Base-by-base conservation (phyloP, 306 rosid genomes). In the Castanea crenata region DNA sequence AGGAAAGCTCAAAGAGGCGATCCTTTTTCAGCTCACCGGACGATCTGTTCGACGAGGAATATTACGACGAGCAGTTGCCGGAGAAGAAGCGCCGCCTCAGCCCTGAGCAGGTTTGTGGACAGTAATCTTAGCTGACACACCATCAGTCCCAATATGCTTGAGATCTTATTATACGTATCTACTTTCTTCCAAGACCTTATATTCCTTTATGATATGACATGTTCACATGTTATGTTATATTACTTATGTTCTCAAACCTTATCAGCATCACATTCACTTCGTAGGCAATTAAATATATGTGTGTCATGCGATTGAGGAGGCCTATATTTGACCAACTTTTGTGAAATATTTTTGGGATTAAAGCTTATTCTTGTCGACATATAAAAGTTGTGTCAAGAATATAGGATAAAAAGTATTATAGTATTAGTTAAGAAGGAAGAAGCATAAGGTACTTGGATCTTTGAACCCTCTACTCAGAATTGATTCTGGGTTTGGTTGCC, bases 21-120 rank as follows among this genome's bases (percentile, higher is more conserved):
- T 85, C 94, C 27, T 90, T 91, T 78, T 95, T 93, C 83, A 88
- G 91, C 92, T 91, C 93, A 4, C 91, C 90, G 11, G 98, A 91
- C 25, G 98, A 95, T 29, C 82, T 95, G 74, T 91, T 72, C 76
- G 97, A 93, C 38, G 98, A 95, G 63, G 99, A 95, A 78, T 93
- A 90, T 71, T 93, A 89, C 81, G 98, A 93, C 74, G 97, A 91
- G 68, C 99, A 92, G 90, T 74, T 80, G 71, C 98, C 97, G 79
- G 99, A 95, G 87, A 95, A 95, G 92, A 95, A 95, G 80, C 98
- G 97, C 83, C 97, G 99, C 79, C 97, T 95, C 87, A 89, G 93
- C 75, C 75, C 93, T 19, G 98, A 93, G 80, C 98, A 95, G 98
- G 99, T 95, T 61, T 46, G 68, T 44, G 75, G 16, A 49, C 11